phyloP scores from a whole-genome alignment of 225 moss, liverwort and hornwort genomes.

The Polytrichum commune region DNA sequence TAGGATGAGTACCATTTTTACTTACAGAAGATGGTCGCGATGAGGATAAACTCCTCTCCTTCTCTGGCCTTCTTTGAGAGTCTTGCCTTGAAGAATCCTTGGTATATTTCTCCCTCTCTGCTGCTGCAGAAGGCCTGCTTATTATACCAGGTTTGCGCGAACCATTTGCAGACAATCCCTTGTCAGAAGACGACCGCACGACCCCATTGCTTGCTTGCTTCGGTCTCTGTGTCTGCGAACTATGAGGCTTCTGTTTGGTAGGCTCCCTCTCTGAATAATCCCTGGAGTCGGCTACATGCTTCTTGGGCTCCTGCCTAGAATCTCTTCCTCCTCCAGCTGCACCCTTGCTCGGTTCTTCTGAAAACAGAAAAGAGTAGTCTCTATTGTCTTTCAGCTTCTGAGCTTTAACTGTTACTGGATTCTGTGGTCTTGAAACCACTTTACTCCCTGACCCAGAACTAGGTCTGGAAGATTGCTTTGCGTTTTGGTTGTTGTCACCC shows the following conservation, averaged over 20 bases:
- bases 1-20: slow-evolving; percentile 20
- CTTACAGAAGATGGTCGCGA: slow-evolving; percentile 20
- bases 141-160: slow-evolving; percentile 31
- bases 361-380: slow-evolving; percentile 76
- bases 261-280: slow-evolving; percentile 21
- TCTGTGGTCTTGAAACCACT: slow-evolving; percentile 35
- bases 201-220: slow-evolving; percentile 28
- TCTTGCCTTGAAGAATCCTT: slow-evolving; percentile 39
- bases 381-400: slow-evolving; percentile 82
- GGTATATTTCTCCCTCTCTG: slow-evolving; percentile 26
- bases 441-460: slow-evolving; percentile 21
- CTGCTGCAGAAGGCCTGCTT: slow-evolving; percentile 39
- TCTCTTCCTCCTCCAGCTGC: slow-evolving; percentile 25
- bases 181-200: slow-evolving; percentile 20
- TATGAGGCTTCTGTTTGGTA: slow-evolving; percentile 19
- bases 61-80: slow-evolving; percentile 26
- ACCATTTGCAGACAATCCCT: slow-evolving; percentile 15
- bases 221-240: slow-evolving; percentile 22
- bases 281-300: slow-evolving; percentile 28
- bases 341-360: slow-evolving; percentile 58
- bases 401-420: slow-evolving; percentile 52
- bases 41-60: slow-evolving; percentile 24
- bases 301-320: slow-evolving; percentile 31
- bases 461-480: slow-evolving; percentile 33
- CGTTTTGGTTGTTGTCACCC: not conserved